These are phyloP conservation scores for Alternaria incomplexa DNA, from an alignment of 2,329 filamentous ascomycete species.

Conservation along the genomic window DNA sequence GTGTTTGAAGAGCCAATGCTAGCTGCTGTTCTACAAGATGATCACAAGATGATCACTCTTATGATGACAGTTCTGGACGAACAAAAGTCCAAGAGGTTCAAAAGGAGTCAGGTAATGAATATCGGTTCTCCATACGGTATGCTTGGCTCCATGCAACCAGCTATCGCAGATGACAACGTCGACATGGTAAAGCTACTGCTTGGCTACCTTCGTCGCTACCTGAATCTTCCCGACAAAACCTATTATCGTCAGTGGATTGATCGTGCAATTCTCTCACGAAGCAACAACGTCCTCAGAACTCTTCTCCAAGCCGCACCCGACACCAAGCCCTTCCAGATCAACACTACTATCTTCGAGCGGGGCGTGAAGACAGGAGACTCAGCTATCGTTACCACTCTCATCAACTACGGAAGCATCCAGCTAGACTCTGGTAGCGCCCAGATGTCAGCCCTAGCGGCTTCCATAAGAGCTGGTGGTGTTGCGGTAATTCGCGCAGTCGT, in stretches of 20 bases:
- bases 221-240: neutral
- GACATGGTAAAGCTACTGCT: neutral
- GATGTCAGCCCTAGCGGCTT: neutral
- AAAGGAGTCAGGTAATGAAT: fast-evolving
- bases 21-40: neutral
- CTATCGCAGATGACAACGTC: neutral
- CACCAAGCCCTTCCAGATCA: neutral
- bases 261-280: neutral
- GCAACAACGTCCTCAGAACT: neutral
- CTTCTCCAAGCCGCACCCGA: neutral
- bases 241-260: neutral
- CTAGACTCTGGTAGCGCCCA: neutral
- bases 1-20: neutral
- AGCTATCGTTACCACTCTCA: neutral
- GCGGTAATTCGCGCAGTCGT: neutral
- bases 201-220: neutral
- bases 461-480: neutral
- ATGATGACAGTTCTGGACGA: neutral
- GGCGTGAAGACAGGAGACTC: neutral
- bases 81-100: neutral
- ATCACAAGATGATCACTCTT: neutral
- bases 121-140: neutral
- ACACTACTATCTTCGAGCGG: neutral
- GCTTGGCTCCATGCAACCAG: neutral
- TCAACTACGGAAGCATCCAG: neutral